These are phyloP conservation scores for Ceratonia siliqua DNA, from an alignment of 306 rosid species.

Conservation along the genomic window DNA sequence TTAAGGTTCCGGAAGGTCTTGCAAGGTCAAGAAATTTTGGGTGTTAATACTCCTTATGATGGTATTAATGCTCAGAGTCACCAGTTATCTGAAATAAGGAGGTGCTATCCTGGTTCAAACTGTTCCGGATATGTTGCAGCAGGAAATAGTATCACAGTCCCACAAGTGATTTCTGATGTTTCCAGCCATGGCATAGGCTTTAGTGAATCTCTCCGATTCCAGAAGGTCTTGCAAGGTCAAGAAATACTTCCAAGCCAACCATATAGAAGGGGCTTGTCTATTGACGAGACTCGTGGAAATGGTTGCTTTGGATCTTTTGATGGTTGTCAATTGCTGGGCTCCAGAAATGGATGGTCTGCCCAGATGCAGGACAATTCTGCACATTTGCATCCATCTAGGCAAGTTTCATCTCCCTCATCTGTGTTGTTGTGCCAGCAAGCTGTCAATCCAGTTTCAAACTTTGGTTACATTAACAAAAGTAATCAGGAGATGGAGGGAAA, in stretches of 20 bases:
- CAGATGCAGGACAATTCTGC: slow-evolving; percentile 48
- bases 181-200: slow-evolving; percentile 67
- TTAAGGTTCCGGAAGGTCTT: slow-evolving; percentile 98
- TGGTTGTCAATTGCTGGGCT: slow-evolving; percentile 56
- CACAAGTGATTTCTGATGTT: slow-evolving; percentile 48
- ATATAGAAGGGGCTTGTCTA: slow-evolving; percentile 53
- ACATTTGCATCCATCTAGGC: slow-evolving; percentile 50
- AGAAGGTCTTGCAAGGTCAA: slow-evolving; percentile 99
- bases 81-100: slow-evolving; percentile 61
- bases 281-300: slow-evolving; percentile 48
- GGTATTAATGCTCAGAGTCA: slow-evolving; percentile 49
- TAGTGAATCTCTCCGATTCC: slow-evolving; percentile 74
- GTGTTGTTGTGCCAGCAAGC: slow-evolving; percentile 91
- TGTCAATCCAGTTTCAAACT: slow-evolving; percentile 48
- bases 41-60: slow-evolving; percentile 61
- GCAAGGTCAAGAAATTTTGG: slow-evolving; percentile 99
- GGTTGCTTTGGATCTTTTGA: slow-evolving; percentile 57
- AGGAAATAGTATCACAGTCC: slow-evolving; percentile 59
- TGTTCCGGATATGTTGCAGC: slow-evolving; percentile 54
- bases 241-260: slow-evolving; percentile 80
- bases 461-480: slow-evolving; percentile 29
- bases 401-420: slow-evolving; percentile 90
- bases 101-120: slow-evolving; percentile 61
- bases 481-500: slow-evolving; percentile 40
- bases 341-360: slow-evolving; percentile 63